Percentiles rank a stretch among this genome's conserved stretches.
Conservation (phyloP, 108 stramenopile species). For the Poteriospumella lacustris region DNA sequence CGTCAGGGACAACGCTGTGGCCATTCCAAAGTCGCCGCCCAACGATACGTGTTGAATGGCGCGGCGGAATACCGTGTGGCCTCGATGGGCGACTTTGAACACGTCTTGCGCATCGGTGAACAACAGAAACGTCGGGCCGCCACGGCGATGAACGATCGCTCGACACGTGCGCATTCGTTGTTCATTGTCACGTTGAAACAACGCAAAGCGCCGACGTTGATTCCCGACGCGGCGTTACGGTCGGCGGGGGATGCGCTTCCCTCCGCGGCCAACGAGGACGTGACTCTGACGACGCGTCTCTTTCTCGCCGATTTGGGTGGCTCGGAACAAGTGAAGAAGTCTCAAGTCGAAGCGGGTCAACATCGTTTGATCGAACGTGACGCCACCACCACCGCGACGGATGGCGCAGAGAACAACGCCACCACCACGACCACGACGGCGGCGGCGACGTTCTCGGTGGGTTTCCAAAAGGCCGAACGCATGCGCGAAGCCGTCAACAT, state of each 20-base stretch:
- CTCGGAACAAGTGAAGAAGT: slow-evolving; percentile 61
- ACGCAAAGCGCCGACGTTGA: slow-evolving; percentile 27
- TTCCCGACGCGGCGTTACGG: too few species aligned
- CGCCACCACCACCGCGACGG: too few species aligned
- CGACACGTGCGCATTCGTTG: slow-evolving; percentile 61
- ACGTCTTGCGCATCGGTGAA: slow-evolving; percentile 48
- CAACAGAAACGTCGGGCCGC: slow-evolving; percentile 56
- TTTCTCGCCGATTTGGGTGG: slow-evolving; percentile 67
- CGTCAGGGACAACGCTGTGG: slow-evolving; percentile 45
- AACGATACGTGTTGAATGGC: slow-evolving; percentile 57
- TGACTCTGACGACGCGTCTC: slow-evolving; percentile 43
- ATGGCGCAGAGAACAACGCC: slow-evolving; percentile 35
- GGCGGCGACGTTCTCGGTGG: slow-evolving; percentile 43
- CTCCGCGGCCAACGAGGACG: too few species aligned
- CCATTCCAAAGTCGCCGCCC: slow-evolving; percentile 58
- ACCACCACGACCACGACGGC: too few species aligned
- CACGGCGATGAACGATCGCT: slow-evolving; percentile 64
- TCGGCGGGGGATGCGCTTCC: too few species aligned
- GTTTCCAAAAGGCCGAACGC: slow-evolving; percentile 51
- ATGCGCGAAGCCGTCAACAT: slow-evolving; percentile 65
- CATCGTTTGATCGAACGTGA: too few species aligned
- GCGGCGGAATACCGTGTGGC: slow-evolving; percentile 45
- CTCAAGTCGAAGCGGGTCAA: slow-evolving; percentile 31
- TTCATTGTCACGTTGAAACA: slow-evolving; percentile 59
- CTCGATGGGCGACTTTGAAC: slow-evolving; percentile 37